Conservation (phyloP, 441 rosid species). For the Isatis lusitanica region DNA sequence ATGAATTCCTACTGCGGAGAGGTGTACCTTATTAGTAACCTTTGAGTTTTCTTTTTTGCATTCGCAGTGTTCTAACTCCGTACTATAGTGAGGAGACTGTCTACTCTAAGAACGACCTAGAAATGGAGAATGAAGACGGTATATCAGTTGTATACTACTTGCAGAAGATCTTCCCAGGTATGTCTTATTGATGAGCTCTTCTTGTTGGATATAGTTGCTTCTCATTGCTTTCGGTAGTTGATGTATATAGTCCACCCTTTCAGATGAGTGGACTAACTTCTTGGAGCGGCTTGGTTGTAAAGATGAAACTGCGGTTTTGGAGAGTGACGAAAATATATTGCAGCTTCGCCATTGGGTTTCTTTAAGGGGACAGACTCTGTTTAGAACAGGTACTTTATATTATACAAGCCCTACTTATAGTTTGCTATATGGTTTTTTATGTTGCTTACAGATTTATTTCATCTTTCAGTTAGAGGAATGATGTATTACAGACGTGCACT, state of each 20-base stretch:
- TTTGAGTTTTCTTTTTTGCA: conserved; percentile 18
- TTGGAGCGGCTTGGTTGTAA: conserved; percentile 82
- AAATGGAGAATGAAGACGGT: conserved; percentile 98
- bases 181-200: conserved; percentile 21
- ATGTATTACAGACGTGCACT: conserved; percentile 97
- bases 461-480: conserved; percentile 91
- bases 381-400: conserved; percentile 77
- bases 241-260: conserved; percentile 26
- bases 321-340: conserved; percentile 85
- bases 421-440: conserved; percentile 22
- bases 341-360: conserved; percentile 99
- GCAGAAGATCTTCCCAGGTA: conserved; percentile 97
- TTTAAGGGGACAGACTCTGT: conserved; percentile 94
- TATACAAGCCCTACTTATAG: conserved; percentile 11
- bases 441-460: conserved; percentile 23
- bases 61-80: conserved; percentile 92
- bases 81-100: conserved; percentile 98
- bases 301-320: conserved; percentile 71
- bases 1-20: conserved; percentile 13
- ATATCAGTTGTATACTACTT: conserved; percentile 87
- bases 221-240: conserved; percentile 17
- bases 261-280: conserved; percentile 98
- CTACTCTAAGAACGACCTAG: conserved; percentile 89
- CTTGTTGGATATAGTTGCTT: conserved; percentile 8
- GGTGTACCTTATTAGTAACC: conserved; percentile 15